phyloP scores from a whole-genome alignment of 163 green algal species.

The Scenedesmus sp. region DNA sequence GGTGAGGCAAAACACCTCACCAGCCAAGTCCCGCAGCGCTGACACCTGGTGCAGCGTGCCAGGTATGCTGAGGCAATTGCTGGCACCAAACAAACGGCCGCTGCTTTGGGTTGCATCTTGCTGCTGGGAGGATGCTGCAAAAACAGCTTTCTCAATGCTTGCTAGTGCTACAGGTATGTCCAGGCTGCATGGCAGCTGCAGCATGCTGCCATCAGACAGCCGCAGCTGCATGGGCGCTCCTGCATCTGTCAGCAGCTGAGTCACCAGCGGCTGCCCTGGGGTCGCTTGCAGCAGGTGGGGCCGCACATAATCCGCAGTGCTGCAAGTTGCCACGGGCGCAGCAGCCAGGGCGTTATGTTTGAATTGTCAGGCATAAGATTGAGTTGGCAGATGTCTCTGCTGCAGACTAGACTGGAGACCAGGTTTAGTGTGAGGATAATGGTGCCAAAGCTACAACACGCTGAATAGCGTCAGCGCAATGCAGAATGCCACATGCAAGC shows the following conservation, averaged over 20 bases:
- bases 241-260: neutral
- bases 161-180: neutral
- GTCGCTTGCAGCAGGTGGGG: neutral
- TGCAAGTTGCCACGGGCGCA: neutral
- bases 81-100: neutral
- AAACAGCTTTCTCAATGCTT: neutral
- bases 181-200: constrained; percentile 6
- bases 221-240: neutral
- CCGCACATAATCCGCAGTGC: neutral
- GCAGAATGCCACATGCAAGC: too few species aligned
- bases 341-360: neutral
- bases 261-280: neutral
- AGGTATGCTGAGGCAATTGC: constrained; percentile 15
- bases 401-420: too few species aligned
- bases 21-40: constrained; percentile 35
- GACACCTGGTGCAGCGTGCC: constrained; percentile 93
- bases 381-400: too few species aligned
- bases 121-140: too few species aligned
- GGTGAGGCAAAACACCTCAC: neutral
- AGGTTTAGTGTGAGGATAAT: too few species aligned
- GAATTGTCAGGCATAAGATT: too few species aligned
- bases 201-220: constrained; percentile 1
- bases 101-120: neutral
- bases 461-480: too few species aligned
- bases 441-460: too few species aligned